Evolutionary conservation across 495 filamentous ascomycete genomes (phyloP), one percentile per base, ranked within the genome.

Genomic region (Hyaloscypha hepaticicola): DNA sequence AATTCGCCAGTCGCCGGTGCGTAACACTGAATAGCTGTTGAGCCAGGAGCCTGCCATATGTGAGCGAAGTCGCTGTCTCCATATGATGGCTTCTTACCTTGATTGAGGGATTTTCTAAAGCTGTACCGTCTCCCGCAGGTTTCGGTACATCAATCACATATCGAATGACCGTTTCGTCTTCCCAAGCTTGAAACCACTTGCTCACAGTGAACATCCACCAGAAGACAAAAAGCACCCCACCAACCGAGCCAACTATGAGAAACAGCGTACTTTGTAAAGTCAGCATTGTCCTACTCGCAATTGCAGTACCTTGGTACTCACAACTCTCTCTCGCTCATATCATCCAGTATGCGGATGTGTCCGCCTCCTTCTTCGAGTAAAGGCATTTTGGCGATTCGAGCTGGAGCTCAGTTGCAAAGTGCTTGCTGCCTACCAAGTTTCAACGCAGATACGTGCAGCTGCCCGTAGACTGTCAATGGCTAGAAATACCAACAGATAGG

Each of bases 1-100:
- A 91, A 84, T 69, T 88, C 83, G 58, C 94, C 95, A 52, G 91
- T 96, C 0, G 94, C 94, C 2, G 95, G 95, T 58, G 87, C 89
- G 74, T 97, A 98, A 79, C 95, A 93, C 76, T 90, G 89, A 48
- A 94, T 89, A 0, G 83, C 80, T 3, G 81, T 83, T 38, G 83
- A 84, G 79, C 75, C 80, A 81, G 66, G 9, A 27, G 31, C 56
- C 29, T 50, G 34, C 53, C 33, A 45, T 25, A 9, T 12, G 28
- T 70, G 19, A 70, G 61, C 22, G 6, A 19, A 11, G 22, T 22
- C 22, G 34, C 14, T 14, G 9, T 5, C 27, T 19, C 14, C n/a
- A 19, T 12, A 27, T 7, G 38, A 5, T 24, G 31, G 22, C 34
- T 24, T 1, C 25, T 2, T 66, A 69, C 67, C 63, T 72, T 72